Percentiles rank a stretch among this genome's conserved stretches.
These are phyloP conservation scores for Brettanomyces anomalus DNA, from an alignment of 805 yeast genomes.

Conservation along the genomic window DNA sequence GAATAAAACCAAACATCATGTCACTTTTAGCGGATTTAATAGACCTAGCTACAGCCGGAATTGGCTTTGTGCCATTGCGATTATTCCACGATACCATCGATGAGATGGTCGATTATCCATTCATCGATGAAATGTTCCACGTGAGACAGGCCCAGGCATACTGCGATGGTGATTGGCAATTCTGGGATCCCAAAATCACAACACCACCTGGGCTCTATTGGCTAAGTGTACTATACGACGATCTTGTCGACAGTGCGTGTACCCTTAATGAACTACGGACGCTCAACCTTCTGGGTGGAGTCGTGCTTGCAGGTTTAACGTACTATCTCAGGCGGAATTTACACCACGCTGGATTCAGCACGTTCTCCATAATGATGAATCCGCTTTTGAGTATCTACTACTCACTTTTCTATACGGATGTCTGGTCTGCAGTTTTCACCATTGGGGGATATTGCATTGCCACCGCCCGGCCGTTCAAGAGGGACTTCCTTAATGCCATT, in stretches of 20 bases:
- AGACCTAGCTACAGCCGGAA: conserved; percentile 8
- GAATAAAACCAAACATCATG: conserved; percentile 1
- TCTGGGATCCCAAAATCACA: conserved; percentile 86
- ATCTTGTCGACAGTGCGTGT: conserved; percentile 22
- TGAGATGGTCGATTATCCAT: conserved; percentile 21
- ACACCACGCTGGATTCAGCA: conserved; percentile 10
- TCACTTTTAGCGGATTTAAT: conserved; percentile 6
- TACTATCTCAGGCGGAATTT: conserved; percentile 8
- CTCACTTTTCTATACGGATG: conserved; percentile 82
- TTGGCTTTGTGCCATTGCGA: conserved; percentile 12
- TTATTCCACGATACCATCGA: conserved; percentile 14
- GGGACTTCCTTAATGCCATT: conserved; percentile 14
- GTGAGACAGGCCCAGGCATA: conserved; percentile 68
- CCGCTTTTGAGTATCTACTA: conserved; percentile 72
- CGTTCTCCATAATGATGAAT: conserved; percentile 34
- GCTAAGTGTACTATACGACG: conserved; percentile 32
- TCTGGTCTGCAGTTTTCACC: conserved; percentile 77
- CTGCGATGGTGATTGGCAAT: conserved; percentile 47
- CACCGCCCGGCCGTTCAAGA: conserved; percentile 19
- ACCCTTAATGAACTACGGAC: conserved; percentile 36
- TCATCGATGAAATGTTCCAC: conserved; percentile 80
- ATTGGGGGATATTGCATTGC: conserved; percentile 44
- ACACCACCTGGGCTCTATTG: conserved; percentile 91
- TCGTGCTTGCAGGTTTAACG: conserved; percentile 26
- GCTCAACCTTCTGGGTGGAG: conserved; percentile 62